Conservation (phyloP, 768 basidiomycete species). For the Pleurotus citrinopileatus region DNA sequence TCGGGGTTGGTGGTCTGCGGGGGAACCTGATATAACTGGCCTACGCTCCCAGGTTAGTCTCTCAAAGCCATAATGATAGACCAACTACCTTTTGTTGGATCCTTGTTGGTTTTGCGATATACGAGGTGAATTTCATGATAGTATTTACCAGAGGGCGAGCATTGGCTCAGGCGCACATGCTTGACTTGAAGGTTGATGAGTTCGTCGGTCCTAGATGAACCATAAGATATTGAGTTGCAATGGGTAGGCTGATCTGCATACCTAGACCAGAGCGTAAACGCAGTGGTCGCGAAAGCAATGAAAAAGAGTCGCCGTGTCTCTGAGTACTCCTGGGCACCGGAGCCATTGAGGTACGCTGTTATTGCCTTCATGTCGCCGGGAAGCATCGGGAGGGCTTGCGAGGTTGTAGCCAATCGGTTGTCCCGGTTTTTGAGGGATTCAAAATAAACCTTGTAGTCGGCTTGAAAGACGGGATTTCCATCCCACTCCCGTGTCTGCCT, state of each 20-base stretch:
- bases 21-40: slow-evolving; percentile 12
- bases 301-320: slow-evolving; percentile 11
- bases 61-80: neutral
- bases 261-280: slow-evolving; percentile 16
- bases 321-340: slow-evolving; percentile 3
- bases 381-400: slow-evolving; percentile 19
- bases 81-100: slow-evolving; percentile 16
- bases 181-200: slow-evolving; percentile 13
- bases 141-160: neutral
- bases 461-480: slow-evolving; percentile 17
- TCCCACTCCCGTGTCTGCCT: slow-evolving; percentile 13
- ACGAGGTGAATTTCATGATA: slow-evolving; percentile 17
- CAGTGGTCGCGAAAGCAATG: slow-evolving; percentile 16
- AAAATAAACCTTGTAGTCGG: slow-evolving; percentile 15
- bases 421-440: slow-evolving; percentile 17
- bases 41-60: too few relatives aligned
- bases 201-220: slow-evolving; percentile 12
- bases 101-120: slow-evolving; percentile 21
- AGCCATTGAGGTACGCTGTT: slow-evolving; percentile 11
- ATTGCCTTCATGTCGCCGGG: slow-evolving; percentile 17
- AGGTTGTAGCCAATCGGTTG: slow-evolving; percentile 14
- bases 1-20: slow-evolving; percentile 12
- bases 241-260: neutral
- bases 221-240: neutral
- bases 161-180: slow-evolving; percentile 9